Conservation (phyloP, 768 basidiomycete species). For the Galerina sulciceps region DNA sequence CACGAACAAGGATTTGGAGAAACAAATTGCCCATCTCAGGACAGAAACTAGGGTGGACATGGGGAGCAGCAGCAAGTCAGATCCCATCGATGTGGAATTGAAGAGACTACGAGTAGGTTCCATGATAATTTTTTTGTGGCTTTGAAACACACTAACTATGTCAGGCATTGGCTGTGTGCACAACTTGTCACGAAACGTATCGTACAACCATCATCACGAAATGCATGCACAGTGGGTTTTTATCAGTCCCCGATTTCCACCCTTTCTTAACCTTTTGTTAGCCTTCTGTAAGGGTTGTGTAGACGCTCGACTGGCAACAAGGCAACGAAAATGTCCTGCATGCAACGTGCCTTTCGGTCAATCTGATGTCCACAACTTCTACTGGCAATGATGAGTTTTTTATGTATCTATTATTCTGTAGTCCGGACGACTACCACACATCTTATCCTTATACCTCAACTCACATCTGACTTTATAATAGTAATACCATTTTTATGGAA, state of each 20-base stretch:
- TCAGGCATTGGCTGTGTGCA: conserved; percentile 85
- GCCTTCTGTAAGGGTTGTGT: conserved; percentile 88
- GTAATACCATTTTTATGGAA: conserved; percentile 20
- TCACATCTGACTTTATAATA: conserved; percentile 16
- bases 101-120: conserved; percentile 62
- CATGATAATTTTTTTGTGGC: not conserved
- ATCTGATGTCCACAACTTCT: conserved; percentile 69
- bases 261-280: conserved; percentile 29
- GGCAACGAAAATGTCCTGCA: conserved; percentile 93
- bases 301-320: conserved; percentile 83
- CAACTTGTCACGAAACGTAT: conserved; percentile 80
- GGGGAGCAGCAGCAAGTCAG: conserved; percentile 19
- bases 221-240: conserved; percentile 86
- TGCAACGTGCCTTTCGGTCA: conserved; percentile 83
- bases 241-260: not conserved
- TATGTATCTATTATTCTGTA: conserved; percentile 17
- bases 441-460: conserved; percentile 21
- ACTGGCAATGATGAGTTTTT: conserved; percentile 44
- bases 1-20: conserved; percentile 56
- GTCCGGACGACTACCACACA: conserved; percentile 14
- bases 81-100: conserved; percentile 43
- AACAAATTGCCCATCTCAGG: conserved; percentile 48
- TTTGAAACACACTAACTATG: not conserved
- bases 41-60: conserved; percentile 28
- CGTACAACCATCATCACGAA: conserved; percentile 83